Base-by-base conservation (phyloP, 2,329 filamentous ascomycete species). In the Botrytis porri region DNA sequence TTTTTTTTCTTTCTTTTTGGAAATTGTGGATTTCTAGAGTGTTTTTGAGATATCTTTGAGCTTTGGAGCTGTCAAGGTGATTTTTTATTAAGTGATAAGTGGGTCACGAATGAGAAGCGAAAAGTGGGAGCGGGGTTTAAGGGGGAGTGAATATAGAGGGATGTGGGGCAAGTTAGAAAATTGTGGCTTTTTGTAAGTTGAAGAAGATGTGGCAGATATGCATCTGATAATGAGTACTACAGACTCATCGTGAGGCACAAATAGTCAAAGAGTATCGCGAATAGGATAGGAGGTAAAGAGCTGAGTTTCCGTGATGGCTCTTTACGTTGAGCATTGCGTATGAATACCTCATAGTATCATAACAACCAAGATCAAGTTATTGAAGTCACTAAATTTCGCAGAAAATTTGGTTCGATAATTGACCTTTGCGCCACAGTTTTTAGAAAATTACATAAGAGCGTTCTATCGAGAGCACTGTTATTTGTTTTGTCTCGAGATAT, bases 1-100 rank as follows among this genome's bases (percentile, higher is more conserved):
- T 29, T 59, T 10, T n/a, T 20, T 51, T 59, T 29, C 35, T 10
- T n/a, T 20, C 25, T 59, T 35, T 20, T 5, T 20, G 0, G 54
- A 9, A 20, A 32, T 29, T 14, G 32, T 60, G 22, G 32, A 35
- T 35, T 16, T 54, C 25, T 54, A n/a, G 25, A n/a, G 14, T 7
- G 4, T 4, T 35, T 35, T 35, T 60, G 32, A 2, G 9, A 35
- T 18, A 4, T 35, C 0, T 29, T 18, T 29, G 3, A 29, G n/a
- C 14, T 29, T 32, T 18, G 7, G 3, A 18, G n/a, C 10, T 54
- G 1, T 5, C 14, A 1, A 10, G n/a, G 1, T n/a, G 3, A 29
- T 29, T 60, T 29, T 1, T 25, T 12, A 22, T 25, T 35, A 39
- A 41, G n/a, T 35, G 20, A 32, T 12, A 7, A 48, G 41, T 35